These are phyloP conservation scores for Phytopythium mirpurense DNA, from an alignment of 352 stramenopile genomes.

Conservation along the genomic window DNA sequence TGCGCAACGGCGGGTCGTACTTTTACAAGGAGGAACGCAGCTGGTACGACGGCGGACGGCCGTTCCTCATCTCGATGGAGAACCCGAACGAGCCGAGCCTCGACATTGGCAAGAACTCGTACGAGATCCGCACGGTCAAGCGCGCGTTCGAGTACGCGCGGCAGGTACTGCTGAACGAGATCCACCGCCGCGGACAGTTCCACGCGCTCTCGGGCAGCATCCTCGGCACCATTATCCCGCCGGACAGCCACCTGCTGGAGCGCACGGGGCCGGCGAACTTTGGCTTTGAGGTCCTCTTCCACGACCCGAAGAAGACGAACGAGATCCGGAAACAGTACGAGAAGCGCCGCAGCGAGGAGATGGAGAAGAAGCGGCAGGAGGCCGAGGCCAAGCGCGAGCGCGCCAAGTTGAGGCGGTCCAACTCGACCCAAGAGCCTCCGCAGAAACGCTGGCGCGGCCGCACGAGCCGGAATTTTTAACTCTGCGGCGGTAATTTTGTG, in stretches of 20 bases:
- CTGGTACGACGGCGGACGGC: slow-evolving; percentile 67
- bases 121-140: slow-evolving; percentile 88
- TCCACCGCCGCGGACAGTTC: slow-evolving; percentile 62
- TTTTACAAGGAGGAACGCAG: slow-evolving; percentile 87
- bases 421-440: slow-evolving; percentile 26
- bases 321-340: slow-evolving; percentile 61
- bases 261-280: slow-evolving; percentile 47
- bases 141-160: slow-evolving; percentile 88
- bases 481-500: background rate
- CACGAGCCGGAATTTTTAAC: slow-evolving; percentile 30
- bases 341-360: slow-evolving; percentile 49
- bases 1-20: slow-evolving; percentile 90
- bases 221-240: slow-evolving; percentile 65
- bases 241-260: slow-evolving; percentile 59
- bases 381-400: slow-evolving; percentile 16
- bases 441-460: slow-evolving; percentile 64
- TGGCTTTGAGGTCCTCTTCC: slow-evolving; percentile 64
- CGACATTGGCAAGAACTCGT: slow-evolving; percentile 92
- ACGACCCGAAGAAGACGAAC: slow-evolving; percentile 66
- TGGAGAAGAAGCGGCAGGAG: slow-evolving; percentile 39
- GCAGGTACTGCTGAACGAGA: slow-evolving; percentile 68
- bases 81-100: slow-evolving; percentile 91
- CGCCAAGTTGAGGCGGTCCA: slow-evolving; percentile 17
- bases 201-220: slow-evolving; percentile 60
- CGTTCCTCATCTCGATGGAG: slow-evolving; percentile 90